Evolutionary conservation across 768 basidiomycete genomes (phyloP).

Genomic region (Galerina marginata): DNA sequence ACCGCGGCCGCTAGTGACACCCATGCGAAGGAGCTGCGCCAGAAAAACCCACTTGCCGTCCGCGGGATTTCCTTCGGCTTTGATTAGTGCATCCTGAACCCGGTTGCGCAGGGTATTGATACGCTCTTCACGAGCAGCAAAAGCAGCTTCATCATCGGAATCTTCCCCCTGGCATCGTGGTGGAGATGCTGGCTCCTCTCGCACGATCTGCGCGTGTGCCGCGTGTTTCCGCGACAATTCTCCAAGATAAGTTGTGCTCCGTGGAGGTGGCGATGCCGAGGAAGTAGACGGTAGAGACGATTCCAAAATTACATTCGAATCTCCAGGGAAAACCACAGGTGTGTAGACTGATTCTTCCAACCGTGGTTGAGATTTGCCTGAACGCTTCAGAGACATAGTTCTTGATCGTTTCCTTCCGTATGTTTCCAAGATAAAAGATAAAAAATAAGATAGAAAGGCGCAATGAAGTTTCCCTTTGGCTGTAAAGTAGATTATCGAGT

Average conservation of each 20-base stretch:
- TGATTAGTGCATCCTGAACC: slow-evolving; percentile 22
- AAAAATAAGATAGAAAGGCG: not conserved
- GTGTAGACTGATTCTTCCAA: not conserved
- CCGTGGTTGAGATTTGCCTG: not conserved
- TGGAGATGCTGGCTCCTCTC: slow-evolving; percentile 32
- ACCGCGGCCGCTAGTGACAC: slow-evolving; percentile 24
- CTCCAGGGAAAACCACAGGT: slow-evolving; percentile 9
- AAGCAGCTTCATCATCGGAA: slow-evolving; percentile 10
- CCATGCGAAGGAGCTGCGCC: slow-evolving; percentile 21
- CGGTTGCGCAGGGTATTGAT: slow-evolving; percentile 17
- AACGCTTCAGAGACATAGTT: not conserved
- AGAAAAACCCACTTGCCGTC: slow-evolving; percentile 28
- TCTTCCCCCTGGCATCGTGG: slow-evolving; percentile 14
- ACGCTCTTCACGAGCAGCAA: slow-evolving; percentile 12
- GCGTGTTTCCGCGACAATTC: slow-evolving; percentile 19
- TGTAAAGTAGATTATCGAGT: not conserved
- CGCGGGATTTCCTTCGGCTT: slow-evolving; percentile 26
- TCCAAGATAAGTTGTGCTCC: slow-evolving; percentile 1
- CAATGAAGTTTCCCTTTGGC: not conserved
- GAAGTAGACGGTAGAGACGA: slow-evolving; percentile 2
- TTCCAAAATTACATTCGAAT: not conserved
- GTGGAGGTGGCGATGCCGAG: not conserved
- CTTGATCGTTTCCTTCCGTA: not conserved
- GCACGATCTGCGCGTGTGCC: slow-evolving; percentile 32
- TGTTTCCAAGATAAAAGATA: not conserved